phyloP scores from a whole-genome alignment of 495 filamentous ascomycete genomes.

The Bacidia gigantensis region DNA sequence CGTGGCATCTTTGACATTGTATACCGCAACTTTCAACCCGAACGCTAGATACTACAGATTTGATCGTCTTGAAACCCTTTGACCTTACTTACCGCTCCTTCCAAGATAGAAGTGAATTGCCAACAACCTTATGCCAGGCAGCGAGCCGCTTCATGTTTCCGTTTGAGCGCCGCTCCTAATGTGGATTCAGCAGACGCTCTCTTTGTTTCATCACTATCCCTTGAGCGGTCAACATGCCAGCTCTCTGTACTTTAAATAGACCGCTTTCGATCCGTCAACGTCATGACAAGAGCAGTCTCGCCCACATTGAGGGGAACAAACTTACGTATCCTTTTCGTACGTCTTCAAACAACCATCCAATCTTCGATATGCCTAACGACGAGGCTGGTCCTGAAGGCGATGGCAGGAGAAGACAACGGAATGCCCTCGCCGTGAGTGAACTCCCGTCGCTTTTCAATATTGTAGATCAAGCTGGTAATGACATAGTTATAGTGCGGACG shows the following conservation, averaged over 20 bases:
- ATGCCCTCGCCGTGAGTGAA: conserved; percentile 4
- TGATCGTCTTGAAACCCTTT: not conserved
- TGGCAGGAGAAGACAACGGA: conserved; percentile 2
- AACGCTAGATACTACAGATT: not conserved
- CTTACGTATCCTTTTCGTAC: not conserved
- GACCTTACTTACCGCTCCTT: not conserved
- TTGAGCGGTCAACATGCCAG: conserved; percentile 4
- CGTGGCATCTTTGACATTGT: not conserved
- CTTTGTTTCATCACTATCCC: not conserved
- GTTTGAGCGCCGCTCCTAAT: not conserved
- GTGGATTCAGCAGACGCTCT: not conserved
- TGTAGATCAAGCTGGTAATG: not conserved
- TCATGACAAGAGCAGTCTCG: not conserved
- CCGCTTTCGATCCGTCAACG: not conserved
- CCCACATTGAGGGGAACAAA: not conserved
- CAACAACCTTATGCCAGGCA: conserved; percentile 1
- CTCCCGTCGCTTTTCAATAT: not conserved
- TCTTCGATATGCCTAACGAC: conserved; percentile 1
- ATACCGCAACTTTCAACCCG: not conserved
- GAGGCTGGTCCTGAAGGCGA: conserved; percentile 1
- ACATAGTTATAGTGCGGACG: conserved; percentile 56
- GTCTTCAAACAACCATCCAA: not conserved
- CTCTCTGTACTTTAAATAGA: not conserved
- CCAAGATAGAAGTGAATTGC: not conserved
- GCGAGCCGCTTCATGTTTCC: conserved; percentile 3